Percentiles rank a stretch among this genome's conserved stretches.
Conservation (phyloP, 2,329 filamentous ascomycete genomes). For the Exophiala sp. region DNA sequence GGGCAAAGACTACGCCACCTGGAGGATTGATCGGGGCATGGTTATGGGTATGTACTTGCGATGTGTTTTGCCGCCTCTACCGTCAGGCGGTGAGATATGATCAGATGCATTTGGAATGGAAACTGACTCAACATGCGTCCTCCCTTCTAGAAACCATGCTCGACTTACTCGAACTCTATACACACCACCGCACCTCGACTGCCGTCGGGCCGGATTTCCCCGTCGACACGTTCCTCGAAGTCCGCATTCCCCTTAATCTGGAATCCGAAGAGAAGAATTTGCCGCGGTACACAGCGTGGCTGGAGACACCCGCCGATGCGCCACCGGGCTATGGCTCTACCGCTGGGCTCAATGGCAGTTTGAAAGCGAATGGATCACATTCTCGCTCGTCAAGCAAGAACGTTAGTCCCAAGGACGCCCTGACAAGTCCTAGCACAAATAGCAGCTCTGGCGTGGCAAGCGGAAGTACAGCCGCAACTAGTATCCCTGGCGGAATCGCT, state of each 20-base stretch:
- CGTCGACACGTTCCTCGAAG: slow-evolving; percentile 72
- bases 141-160: slow-evolving; percentile 66
- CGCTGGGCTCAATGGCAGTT: slow-evolving; percentile 9
- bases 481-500: slow-evolving; percentile 7
- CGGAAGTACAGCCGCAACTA: slow-evolving; percentile 11
- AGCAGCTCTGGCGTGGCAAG: slow-evolving; percentile 4
- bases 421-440: slow-evolving; percentile 18
- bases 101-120: not conserved
- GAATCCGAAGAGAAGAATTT: slow-evolving; percentile 61
- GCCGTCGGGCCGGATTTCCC: slow-evolving; percentile 66
- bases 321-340: not conserved
- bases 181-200: slow-evolving; percentile 69
- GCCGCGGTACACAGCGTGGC: slow-evolving; percentile 56
- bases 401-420: slow-evolving; percentile 21
- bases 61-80: not conserved
- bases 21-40: slow-evolving; percentile 43
- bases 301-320: slow-evolving; percentile 32
- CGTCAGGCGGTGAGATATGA: not conserved
- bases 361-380: slow-evolving; percentile 8
- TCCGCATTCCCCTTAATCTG: slow-evolving; percentile 81
- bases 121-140: not conserved
- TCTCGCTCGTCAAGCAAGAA: slow-evolving; percentile 12
- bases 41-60: slow-evolving; percentile 40
- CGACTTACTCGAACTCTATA: slow-evolving; percentile 87
- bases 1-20: slow-evolving; percentile 46